phyloP scores from a whole-genome alignment of 768 basidiomycete genomes.

The Suillus tomentosus region DNA sequence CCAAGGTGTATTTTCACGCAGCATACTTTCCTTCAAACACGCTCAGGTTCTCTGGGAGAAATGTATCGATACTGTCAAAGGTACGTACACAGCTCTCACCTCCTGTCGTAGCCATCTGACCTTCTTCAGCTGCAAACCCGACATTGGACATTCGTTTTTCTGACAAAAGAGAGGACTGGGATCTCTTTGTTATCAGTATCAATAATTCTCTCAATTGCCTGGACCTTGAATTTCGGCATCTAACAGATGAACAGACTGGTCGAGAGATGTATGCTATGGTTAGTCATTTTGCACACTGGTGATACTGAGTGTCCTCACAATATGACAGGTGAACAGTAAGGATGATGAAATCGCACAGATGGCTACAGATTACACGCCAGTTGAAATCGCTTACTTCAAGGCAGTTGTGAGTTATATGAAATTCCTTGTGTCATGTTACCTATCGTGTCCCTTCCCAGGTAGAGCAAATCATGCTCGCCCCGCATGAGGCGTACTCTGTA shows the following conservation, averaged over 20 bases:
- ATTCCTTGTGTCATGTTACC: neutral
- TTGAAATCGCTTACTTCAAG: conserved; percentile 85
- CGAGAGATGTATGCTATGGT: conserved; percentile 71
- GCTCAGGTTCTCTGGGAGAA: conserved; percentile 69
- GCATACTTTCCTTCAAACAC: conserved; percentile 63
- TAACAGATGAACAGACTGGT: conserved; percentile 66
- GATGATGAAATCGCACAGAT: conserved; percentile 82
- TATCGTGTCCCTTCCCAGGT: conserved; percentile 49
- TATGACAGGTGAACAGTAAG: conserved; percentile 70
- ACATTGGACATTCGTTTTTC: conserved; percentile 47
- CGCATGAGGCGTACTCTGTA: conserved; percentile 71
- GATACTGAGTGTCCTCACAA: neutral
- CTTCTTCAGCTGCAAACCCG: conserved; percentile 51
- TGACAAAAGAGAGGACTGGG: conserved; percentile 52
- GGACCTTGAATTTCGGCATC: conserved; percentile 69
- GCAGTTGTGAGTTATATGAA: conserved; percentile 58
- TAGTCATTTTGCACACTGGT: conserved; percentile 25
- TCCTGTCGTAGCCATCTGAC: conserved; percentile 12
- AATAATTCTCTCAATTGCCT: conserved; percentile 67
- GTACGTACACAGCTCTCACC: conserved; percentile 36
- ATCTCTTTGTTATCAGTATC: conserved; percentile 56
- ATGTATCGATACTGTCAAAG: conserved; percentile 66
- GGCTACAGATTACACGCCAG: conserved; percentile 78
- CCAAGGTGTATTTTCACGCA: conserved; percentile 74
- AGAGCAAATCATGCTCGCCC: conserved; percentile 85